phyloP scores from a whole-genome alignment of 2,329 filamentous ascomycete genomes.

The Colletotrichum eleusines region DNA sequence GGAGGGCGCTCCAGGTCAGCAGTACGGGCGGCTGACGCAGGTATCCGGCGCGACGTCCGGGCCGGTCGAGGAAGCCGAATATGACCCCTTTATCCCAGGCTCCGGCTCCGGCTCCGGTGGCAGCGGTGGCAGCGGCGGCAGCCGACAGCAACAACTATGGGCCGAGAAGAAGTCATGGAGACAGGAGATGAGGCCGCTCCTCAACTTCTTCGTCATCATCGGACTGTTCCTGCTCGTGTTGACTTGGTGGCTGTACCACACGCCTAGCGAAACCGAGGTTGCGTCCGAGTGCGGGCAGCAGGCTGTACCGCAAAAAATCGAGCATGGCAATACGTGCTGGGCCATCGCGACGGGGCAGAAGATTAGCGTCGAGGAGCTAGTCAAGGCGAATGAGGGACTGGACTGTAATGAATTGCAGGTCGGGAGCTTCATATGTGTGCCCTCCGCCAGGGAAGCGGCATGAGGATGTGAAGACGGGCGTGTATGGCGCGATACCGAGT shows the following conservation, averaged over 20 bases:
- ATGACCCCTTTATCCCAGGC: conserved; percentile 49
- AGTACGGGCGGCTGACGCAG: conserved; percentile 61
- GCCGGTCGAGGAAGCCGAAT: conserved; percentile 43
- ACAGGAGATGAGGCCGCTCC: conserved; percentile 64
- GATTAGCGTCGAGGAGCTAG: conserved; percentile 60
- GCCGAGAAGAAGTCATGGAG: conserved; percentile 59
- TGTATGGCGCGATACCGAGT: not conserved
- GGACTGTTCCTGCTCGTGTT: conserved; percentile 63
- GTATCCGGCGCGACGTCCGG: conserved; percentile 50
- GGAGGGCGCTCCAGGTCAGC: conserved; percentile 62
- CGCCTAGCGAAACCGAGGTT: conserved; percentile 43
- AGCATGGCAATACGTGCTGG: conserved; percentile 66
- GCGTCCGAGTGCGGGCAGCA: conserved; percentile 33
- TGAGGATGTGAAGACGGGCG: not conserved
- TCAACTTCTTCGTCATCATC: conserved; percentile 69
- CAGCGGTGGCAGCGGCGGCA: not conserved
- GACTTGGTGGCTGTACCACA: conserved; percentile 60
- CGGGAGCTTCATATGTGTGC: conserved; percentile 61
- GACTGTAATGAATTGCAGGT: conserved; percentile 60
- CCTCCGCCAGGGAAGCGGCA: conserved; percentile 42
- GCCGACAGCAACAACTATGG: conserved; percentile 22
- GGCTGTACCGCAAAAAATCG: conserved; percentile 53
- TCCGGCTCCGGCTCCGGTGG: too few species aligned
- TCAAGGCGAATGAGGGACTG: conserved; percentile 58
- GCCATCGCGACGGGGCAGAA: conserved; percentile 58